Evolutionary conservation across 345 rosid genomes (phyloP).

Genomic region (Gynandropsis gynandra): DNA sequence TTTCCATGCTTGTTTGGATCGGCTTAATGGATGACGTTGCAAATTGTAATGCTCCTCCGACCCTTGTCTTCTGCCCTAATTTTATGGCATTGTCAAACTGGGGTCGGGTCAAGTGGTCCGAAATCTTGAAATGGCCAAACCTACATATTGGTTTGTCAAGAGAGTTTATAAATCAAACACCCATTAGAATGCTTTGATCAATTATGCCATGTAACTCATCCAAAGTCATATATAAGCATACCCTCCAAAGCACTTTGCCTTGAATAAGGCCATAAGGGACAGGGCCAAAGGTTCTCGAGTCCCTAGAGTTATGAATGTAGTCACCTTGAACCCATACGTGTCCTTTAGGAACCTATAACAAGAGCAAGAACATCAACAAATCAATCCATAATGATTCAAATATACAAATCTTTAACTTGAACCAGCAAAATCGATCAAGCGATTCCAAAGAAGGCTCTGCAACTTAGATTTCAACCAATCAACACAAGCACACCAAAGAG

Average conservation of each 20-base stretch:
- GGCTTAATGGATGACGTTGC: too few relatives aligned
- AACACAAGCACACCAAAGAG: background rate
- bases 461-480: too few relatives aligned
- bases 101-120: slow-evolving; percentile 30
- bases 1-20: too few relatives aligned
- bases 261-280: slow-evolving; percentile 67
- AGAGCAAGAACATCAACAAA: background rate
- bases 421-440: too few relatives aligned
- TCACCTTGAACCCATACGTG: slow-evolving; percentile 74
- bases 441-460: background rate
- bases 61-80: too few relatives aligned
- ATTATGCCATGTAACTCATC: background rate
- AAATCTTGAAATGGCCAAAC: slow-evolving; percentile 53
- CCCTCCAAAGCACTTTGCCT: slow-evolving; percentile 60
- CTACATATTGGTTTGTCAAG: slow-evolving; percentile 30
- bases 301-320: slow-evolving; percentile 43
- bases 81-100: slow-evolving; percentile 5
- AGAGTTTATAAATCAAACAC: too few relatives aligned
- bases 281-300: slow-evolving; percentile 71
- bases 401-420: background rate
- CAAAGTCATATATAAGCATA: slow-evolving; percentile 14
- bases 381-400: background rate
- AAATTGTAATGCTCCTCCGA: too few relatives aligned
- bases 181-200: background rate
- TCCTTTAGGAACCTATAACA: slow-evolving; percentile 63